Evolutionary conservation across 768 basidiomycete species (phyloP).

Genomic region (Tephrocybe sp.): DNA sequence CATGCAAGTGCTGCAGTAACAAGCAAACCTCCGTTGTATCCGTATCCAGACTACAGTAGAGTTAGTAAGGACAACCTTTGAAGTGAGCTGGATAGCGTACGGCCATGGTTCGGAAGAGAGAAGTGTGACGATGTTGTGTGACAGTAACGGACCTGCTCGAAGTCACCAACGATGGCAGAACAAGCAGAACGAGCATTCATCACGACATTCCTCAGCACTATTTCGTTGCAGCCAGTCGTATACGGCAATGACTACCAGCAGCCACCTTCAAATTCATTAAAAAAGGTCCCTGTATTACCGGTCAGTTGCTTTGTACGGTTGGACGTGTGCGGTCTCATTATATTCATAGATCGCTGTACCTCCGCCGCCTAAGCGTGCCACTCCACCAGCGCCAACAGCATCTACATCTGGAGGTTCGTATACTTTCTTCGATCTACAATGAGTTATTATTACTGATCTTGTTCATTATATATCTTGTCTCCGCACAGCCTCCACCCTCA

Average conservation of each 20-base stretch:
- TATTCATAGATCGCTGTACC: conserved; percentile 12
- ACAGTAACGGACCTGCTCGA: neutral
- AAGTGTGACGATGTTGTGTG: conserved; percentile 9
- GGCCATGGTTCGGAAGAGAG: conserved; percentile 30
- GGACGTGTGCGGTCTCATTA: conserved; percentile 8
- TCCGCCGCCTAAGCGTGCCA: conserved; percentile 49
- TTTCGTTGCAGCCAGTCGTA: conserved; percentile 65
- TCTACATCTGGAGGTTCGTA: conserved; percentile 31
- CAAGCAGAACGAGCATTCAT: conserved; percentile 70
- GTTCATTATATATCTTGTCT: neutral
- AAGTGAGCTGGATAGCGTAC: conserved; percentile 23
- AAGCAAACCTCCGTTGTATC: conserved; percentile 42
- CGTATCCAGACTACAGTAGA: conserved; percentile 43
- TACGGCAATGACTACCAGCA: conserved; percentile 80
- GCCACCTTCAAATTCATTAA: conserved; percentile 62
- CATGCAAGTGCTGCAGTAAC: neutral
- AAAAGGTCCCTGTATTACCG: conserved; percentile 67
- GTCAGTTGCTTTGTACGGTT: conserved; percentile 32
- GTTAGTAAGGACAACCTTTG: neutral
- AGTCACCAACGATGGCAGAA: conserved; percentile 34
- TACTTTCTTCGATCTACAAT: too few relatives aligned
- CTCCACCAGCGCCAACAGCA: conserved; percentile 28
- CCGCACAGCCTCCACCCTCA: conserved; percentile 45
- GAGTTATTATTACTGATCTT: neutral
- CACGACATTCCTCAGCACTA: conserved; percentile 60